Evolutionary conservation across 1,284 basidiomycete species (phyloP).

Genomic region (Tetrapyrgos nigripes): DNA sequence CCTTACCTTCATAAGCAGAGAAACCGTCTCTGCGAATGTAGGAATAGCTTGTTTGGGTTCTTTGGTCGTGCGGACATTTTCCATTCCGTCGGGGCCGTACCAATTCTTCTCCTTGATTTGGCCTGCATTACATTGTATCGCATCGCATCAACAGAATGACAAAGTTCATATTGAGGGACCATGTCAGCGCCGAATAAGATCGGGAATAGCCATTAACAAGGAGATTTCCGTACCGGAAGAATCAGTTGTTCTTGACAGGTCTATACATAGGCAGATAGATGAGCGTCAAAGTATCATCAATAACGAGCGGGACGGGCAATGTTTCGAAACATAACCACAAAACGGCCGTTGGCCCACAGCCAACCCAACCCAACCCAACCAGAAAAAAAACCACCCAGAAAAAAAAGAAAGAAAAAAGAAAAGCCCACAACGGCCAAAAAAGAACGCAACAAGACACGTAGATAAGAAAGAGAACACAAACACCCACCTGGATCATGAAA

Average conservation of each 20-base stretch:
- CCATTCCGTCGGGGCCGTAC: constrained; percentile 79
- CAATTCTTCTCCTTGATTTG: constrained; percentile 74
- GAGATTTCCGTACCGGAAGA: constrained; percentile 56
- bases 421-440: constrained; percentile 26
- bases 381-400: too few species aligned
- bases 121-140: constrained; percentile 45
- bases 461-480: constrained; percentile 27
- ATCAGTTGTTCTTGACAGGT: constrained; percentile 71
- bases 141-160: too few species aligned
- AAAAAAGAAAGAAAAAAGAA: constrained; percentile 18
- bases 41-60: constrained; percentile 88
- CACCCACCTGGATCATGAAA: constrained; percentile 90
- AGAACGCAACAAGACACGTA: constrained; percentile 22
- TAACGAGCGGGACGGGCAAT: too few species aligned
- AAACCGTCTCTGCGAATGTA: constrained; percentile 84
- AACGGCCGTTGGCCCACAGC: not conserved
- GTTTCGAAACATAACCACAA: too few species aligned
- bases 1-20: constrained; percentile 79
- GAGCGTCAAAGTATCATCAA: constrained; percentile 1
- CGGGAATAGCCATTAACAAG: constrained; percentile 16
- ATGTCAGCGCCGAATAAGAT: not conserved
- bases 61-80: constrained; percentile 84
- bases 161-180: too few species aligned
- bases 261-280: constrained; percentile 42
- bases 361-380: not conserved